Evolutionary conservation across 352 stramenopile species (phyloP).

Genomic region (Pythium scleroteichum): DNA sequence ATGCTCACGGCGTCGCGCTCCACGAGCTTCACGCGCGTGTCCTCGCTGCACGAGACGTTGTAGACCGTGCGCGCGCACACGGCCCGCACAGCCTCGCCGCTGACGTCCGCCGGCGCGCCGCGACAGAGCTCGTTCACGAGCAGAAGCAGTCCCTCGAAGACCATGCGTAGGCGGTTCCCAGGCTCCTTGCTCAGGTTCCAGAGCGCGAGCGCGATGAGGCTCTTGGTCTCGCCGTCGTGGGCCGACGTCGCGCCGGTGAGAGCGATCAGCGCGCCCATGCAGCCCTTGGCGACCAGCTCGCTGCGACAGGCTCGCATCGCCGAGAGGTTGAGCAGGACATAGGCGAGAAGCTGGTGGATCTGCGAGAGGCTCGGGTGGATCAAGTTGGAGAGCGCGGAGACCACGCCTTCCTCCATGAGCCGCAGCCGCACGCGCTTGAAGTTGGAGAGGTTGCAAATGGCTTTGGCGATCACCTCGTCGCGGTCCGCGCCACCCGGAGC

Average conservation of each 20-base stretch:
- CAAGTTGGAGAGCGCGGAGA: conserved; percentile 66
- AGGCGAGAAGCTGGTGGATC: conserved; percentile 64
- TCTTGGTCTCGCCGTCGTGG: conserved; percentile 38
- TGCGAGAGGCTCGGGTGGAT: conserved; percentile 43
- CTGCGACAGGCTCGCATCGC: conserved; percentile 53
- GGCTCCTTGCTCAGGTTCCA: conserved; percentile 77
- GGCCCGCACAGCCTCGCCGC: conserved; percentile 30
- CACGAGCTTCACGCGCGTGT: conserved; percentile 63
- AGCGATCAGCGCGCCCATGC: conserved; percentile 53
- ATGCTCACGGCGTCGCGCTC: conserved; percentile 63
- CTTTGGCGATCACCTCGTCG: conserved; percentile 65
- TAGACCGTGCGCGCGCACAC: conserved; percentile 67
- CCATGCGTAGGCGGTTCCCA: conserved; percentile 65
- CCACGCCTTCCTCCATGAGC: conserved; percentile 89
- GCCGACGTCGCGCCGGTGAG: conserved; percentile 40
- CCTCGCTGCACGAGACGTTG: conserved; percentile 73
- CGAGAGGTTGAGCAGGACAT: conserved; percentile 77
- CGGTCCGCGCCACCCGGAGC: conserved; percentile 16
- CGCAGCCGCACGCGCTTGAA: conserved; percentile 79
- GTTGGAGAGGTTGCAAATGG: conserved; percentile 89
- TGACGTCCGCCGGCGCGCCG: conserved; percentile 5
- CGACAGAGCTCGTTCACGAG: conserved; percentile 60
- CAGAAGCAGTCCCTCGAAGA: conserved; percentile 68
- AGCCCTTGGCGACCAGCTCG: conserved; percentile 75
- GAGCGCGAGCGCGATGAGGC: conserved; percentile 55